Percentiles rank a stretch among this genome's conserved stretches.
These are phyloP conservation scores for Vaccinium corymbosum DNA, from an alignment of 148 eudicot species.

Conservation along the genomic window DNA sequence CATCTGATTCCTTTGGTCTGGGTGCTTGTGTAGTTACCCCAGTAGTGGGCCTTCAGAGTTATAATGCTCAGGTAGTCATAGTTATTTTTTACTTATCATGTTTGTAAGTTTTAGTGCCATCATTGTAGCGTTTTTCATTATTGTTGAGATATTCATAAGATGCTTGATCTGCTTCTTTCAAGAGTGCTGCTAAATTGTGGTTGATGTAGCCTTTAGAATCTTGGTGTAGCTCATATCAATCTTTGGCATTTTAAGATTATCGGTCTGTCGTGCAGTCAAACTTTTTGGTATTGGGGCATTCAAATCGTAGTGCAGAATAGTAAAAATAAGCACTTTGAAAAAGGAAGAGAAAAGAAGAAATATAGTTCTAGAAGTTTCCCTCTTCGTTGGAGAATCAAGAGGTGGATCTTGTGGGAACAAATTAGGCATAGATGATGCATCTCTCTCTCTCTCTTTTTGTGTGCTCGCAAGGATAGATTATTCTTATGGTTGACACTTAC, in stretches of 20 bases:
- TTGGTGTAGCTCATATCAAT: background rate
- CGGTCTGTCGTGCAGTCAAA: background rate
- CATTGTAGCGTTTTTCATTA: background rate
- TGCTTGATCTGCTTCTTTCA: background rate
- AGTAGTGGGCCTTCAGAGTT: constrained; percentile 48
- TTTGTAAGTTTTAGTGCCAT: background rate
- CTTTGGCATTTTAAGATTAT: background rate
- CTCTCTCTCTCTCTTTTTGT: background rate
- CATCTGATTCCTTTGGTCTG: constrained; percentile 16
- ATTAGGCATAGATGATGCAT: background rate
- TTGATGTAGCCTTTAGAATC: background rate
- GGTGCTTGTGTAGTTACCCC: constrained; percentile 33
- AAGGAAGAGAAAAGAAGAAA: background rate
- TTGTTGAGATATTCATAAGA: background rate
- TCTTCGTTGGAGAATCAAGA: background rate
- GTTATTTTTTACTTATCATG: background rate
- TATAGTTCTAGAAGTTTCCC: background rate
- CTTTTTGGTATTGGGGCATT: background rate
- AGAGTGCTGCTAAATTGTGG: background rate
- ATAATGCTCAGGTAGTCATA: constrained; percentile 47
- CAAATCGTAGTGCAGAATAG: background rate
- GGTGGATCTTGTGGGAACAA: background rate
- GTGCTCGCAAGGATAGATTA: background rate
- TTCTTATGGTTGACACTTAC: background rate
- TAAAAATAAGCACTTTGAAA: background rate